phyloP scores from a whole-genome alignment of 257 asterid genomes.

The Nyctanthes arbortristis region DNA sequence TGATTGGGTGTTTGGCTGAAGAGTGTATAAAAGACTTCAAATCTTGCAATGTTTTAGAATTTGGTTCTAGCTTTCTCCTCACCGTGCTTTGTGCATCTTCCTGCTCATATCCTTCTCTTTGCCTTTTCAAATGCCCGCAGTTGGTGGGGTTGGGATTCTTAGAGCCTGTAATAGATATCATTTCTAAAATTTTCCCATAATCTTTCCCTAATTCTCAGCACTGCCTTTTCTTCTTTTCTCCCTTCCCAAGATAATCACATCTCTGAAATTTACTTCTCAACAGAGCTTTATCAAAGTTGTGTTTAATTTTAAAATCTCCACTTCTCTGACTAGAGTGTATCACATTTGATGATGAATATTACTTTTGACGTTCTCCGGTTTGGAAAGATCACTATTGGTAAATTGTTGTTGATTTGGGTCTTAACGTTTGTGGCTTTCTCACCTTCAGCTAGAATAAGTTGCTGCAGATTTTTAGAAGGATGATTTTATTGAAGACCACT shows the following conservation, averaged over 20 bases:
- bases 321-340: not conserved
- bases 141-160: no score
- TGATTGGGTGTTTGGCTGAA: not conserved
- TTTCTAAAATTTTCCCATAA: no score
- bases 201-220: not conserved
- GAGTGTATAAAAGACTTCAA: no score
- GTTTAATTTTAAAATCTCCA: no score
- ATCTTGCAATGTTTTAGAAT: not conserved
- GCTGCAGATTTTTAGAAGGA: not conserved
- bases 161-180: no score
- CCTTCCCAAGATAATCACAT: no score
- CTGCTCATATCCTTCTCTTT: not conserved
- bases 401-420: not conserved
- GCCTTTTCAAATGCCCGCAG: no score
- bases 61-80: not conserved
- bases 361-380: not conserved
- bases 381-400: not conserved
- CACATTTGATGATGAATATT: no score
- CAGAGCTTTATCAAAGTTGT: no score
- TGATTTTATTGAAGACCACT: no score
- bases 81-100: not conserved
- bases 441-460: not conserved
- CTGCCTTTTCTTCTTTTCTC: no score
- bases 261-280: no score
- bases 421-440: not conserved